Evolutionary conservation across 2,329 filamentous ascomycete genomes (phyloP), one percentile per base, ranked within the genome.

Genomic region (Allantophomopsis cytisporea): DNA sequence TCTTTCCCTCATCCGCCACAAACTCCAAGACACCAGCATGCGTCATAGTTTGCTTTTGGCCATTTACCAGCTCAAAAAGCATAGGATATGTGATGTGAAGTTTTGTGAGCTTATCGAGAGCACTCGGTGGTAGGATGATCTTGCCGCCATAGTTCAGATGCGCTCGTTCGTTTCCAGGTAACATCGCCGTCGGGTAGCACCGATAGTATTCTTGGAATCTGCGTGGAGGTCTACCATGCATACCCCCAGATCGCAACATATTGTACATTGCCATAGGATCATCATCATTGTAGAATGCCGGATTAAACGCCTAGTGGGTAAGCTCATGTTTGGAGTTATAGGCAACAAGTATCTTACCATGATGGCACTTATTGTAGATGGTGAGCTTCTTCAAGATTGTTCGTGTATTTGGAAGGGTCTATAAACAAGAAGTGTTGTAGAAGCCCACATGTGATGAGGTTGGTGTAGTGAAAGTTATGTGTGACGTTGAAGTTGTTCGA

Each of bases 121-220:
- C 89, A 30, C 87, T 94, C 0, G 91, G 83, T n/a, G 91, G 91
- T 46, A 98, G 78, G 57, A 98, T 85, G 52, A 98, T 89, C 68
- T 98, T 98, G 61, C 89, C 93, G 50, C 91, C 91, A 57, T 91
- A 88, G 67, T 96, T 96, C 45, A 94, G 79, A 49, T 88, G 81
- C 39, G 84, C 82, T 49, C 91, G 76, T 53, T 95, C 88, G 31
- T 85, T 76, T 2, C 89, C 88, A 11, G 88, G 86, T 45, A 94
- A 77, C 88, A 98, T 96, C 52, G 81, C 79, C 53, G 95, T 74
- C 34, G 91, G 91, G 56, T 96, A 98, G 68, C 88, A 95, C 54
- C 91, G 81, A 64, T 95, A 96, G 66, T 94, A 96, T 62, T 98
- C 91, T 61, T 98, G 89, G 65, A 98, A 98, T 44, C 88, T 84